phyloP scores from a whole-genome alignment of 345 rosid species.

The Lumnitzera racemosa region DNA sequence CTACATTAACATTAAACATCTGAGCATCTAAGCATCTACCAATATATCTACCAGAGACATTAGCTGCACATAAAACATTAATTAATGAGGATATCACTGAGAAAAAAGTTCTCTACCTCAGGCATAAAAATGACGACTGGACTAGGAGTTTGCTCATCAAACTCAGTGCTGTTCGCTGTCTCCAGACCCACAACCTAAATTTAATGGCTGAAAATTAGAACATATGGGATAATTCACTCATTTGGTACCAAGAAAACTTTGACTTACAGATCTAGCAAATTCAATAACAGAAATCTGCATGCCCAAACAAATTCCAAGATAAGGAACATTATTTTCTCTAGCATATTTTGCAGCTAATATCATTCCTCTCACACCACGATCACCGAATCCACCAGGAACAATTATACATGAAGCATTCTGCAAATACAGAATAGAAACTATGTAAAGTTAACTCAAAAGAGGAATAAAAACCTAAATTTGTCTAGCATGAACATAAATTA shows the following conservation, averaged over 20 bases:
- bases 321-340: constrained; percentile 82
- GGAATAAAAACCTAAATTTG: too few species aligned
- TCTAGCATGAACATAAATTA: too few species aligned
- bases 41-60: constrained; percentile 1
- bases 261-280: constrained; percentile 80
- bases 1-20: constrained; percentile 22
- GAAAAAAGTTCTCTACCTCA: constrained; percentile 42
- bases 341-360: constrained; percentile 92
- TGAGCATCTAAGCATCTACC: constrained; percentile 1
- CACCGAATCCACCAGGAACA: constrained; percentile 99
- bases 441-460: not conserved
- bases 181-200: constrained; percentile 72
- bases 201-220: constrained; percentile 9
- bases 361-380: constrained; percentile 94
- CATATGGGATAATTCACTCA: constrained; percentile 1
- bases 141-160: constrained; percentile 66
- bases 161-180: constrained; percentile 80
- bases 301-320: constrained; percentile 95
- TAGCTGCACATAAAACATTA: not conserved
- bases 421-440: constrained; percentile 5
- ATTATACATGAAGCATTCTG: constrained; percentile 87
- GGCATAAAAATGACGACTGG: constrained; percentile 95
- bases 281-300: constrained; percentile 98
- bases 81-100: not conserved
- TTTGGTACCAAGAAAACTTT: constrained; percentile 1